Percentiles rank a stretch among this genome's conserved stretches.
phyloP scores from a whole-genome alignment of 2,329 filamentous ascomycete genomes.

The Fusarium xyrophilum region DNA sequence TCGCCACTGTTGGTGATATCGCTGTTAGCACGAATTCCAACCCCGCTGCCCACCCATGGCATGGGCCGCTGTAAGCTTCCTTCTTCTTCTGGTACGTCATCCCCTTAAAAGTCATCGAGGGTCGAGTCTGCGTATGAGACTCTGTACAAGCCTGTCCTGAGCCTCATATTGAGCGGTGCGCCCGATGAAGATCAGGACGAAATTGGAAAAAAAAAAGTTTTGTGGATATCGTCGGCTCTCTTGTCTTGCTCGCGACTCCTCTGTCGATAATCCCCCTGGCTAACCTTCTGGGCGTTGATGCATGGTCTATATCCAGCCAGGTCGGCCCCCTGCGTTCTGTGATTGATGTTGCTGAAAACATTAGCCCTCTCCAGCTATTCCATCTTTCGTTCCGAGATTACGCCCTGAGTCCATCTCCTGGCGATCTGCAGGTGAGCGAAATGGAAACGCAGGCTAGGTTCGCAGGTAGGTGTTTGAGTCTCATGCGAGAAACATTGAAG shows the following conservation, averaged over 20 bases:
- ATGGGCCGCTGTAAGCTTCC: neutral
- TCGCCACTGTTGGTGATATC: neutral
- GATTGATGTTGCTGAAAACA: neutral
- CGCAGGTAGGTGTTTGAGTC: constrained; percentile 38
- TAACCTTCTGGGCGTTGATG: neutral
- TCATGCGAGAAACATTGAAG: constrained; percentile 38
- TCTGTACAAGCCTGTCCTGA: neutral
- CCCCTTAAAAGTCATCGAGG: neutral
- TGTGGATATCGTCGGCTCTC: constrained; percentile 30
- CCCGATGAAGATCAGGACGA: neutral
- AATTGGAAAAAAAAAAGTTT: fast-evolving
- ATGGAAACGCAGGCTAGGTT: neutral
- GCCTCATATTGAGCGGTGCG: neutral
- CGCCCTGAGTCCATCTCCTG: constrained; percentile 36
- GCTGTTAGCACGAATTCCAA: neutral
- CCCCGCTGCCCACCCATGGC: neutral
- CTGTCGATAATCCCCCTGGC: constrained; percentile 15
- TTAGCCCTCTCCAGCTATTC: constrained; percentile 26
- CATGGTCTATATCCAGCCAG: neutral
- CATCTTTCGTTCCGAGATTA: constrained; percentile 51
- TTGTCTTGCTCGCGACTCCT: constrained; percentile 37
- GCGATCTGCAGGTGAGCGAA: constrained; percentile 43
- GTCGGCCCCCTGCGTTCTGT: neutral
- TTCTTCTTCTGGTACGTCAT: neutral
- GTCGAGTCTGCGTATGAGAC: neutral